Percentiles rank a stretch among this genome's conserved stretches.
phyloP scores from a whole-genome alignment of 1,284 basidiomycete genomes.

The Cryptococcus depauperatus region DNA sequence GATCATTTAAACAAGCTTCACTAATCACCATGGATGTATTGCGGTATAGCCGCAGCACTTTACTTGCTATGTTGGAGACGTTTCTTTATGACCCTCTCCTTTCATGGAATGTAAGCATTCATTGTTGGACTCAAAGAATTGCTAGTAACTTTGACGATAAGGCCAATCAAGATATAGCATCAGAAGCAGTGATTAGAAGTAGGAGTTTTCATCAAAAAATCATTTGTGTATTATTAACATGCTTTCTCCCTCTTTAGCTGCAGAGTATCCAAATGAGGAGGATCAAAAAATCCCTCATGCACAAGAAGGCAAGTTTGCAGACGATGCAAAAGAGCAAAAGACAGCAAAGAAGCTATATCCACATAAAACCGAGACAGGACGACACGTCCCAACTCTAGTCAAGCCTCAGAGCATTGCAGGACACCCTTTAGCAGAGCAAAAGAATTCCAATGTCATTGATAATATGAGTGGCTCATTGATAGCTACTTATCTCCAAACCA shows the following conservation, averaged over 20 bases:
- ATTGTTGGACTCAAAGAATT: no score
- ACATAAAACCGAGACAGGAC: no score
- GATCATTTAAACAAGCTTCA: constrained; percentile 35
- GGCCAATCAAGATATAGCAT: no score
- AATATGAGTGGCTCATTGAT: constrained; percentile 19
- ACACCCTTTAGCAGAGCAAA: neutral
- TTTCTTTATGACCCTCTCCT: constrained; percentile 85
- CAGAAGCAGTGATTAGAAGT: no score
- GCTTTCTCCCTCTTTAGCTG: no score
- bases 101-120: constrained; percentile 57
- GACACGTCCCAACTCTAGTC: constrained; percentile 1
- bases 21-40: constrained; percentile 33
- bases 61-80: constrained; percentile 46
- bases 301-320: neutral
- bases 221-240: no score
- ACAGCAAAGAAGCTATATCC: neutral
- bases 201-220: no score
- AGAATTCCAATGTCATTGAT: neutral
- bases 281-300: no score
- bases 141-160: no score
- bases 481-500: constrained; percentile 17
- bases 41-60: constrained; percentile 26
- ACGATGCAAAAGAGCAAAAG: neutral
- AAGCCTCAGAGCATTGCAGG: constrained; percentile 15
- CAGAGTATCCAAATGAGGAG: no score